Percentiles rank a stretch among this genome's conserved stretches.
phyloP scores from a whole-genome alignment of 1,139 yeast species.

The Lodderomyces oxycetoniae region DNA sequence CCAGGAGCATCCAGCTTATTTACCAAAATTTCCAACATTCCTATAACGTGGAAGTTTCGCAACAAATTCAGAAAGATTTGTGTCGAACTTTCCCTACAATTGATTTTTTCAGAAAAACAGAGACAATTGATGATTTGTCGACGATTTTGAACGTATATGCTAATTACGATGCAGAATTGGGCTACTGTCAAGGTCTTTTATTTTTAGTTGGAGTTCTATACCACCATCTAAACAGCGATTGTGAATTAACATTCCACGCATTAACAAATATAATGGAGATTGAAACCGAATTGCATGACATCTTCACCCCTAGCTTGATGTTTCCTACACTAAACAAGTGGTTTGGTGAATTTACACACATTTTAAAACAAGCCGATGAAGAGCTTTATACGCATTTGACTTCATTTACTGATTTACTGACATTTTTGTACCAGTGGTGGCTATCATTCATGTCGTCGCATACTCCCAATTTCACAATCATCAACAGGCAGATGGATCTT shows the following conservation, averaged over 20 bases:
- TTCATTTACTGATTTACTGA: conserved; percentile 33
- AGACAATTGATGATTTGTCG: conserved; percentile 46
- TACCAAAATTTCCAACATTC: conserved; percentile 44
- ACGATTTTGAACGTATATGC: conserved; percentile 62
- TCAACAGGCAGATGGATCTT: conserved; percentile 51
- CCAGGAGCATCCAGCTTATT: conserved; percentile 32
- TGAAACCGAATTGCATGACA: conserved; percentile 52
- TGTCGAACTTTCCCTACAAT: conserved; percentile 60
- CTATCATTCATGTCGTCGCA: conserved; percentile 60
- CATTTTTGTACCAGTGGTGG: conserved; percentile 62
- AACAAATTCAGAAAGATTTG: conserved; percentile 60
- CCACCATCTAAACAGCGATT: conserved; percentile 45
- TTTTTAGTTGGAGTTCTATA: conserved; percentile 62
- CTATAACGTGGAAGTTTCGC: conserved; percentile 37
- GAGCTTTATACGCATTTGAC: conserved; percentile 44
- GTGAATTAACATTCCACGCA: conserved; percentile 49
- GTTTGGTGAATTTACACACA: conserved; percentile 47
- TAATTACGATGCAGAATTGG: conserved; percentile 63
- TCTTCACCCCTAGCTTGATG: conserved; percentile 52
- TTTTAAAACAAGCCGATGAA: conserved; percentile 39
- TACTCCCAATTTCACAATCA: conserved; percentile 47
- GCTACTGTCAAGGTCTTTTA: conserved; percentile 68
- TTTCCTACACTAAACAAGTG: conserved; percentile 53
- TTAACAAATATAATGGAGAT: conserved; percentile 60
- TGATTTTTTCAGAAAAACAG: conserved; percentile 43